phyloP scores from a whole-genome alignment of 106 monocot genomes.

The Ottelia alismoides region DNA sequence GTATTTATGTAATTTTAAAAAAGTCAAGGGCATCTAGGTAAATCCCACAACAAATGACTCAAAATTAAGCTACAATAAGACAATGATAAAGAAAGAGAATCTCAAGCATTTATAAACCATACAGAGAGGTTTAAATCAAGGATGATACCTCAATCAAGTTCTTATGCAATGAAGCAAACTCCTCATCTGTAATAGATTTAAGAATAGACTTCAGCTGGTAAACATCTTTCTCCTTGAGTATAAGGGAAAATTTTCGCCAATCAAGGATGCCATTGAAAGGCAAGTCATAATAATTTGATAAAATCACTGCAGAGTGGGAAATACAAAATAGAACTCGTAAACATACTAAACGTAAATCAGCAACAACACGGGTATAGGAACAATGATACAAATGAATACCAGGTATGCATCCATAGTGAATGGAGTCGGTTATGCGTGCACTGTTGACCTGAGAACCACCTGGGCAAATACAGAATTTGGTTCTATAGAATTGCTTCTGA shows the following conservation, averaged over 20 bases:
- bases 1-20: too few relatives aligned
- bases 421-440: slow-evolving; percentile 86
- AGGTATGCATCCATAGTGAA: slow-evolving; percentile 93
- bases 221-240: slow-evolving; percentile 86
- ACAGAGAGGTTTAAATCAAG: too few relatives aligned
- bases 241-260: slow-evolving; percentile 69
- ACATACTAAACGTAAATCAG: too few relatives aligned
- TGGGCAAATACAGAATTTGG: slow-evolving; percentile 95
- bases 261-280: slow-evolving; percentile 88
- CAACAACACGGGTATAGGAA: too few relatives aligned
- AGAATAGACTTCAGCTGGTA: slow-evolving; percentile 77
- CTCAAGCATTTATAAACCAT: too few relatives aligned
- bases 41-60: too few relatives aligned
- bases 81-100: too few relatives aligned
- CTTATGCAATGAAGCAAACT: slow-evolving; percentile 53
- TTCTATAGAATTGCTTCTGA: slow-evolving; percentile 77
- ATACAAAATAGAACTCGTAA: background rate
- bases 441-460: slow-evolving; percentile 99
- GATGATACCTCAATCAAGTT: slow-evolving; percentile 79
- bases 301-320: slow-evolving; percentile 89
- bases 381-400: slow-evolving; percentile 35
- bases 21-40: too few relatives aligned
- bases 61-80: too few relatives aligned
- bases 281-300: slow-evolving; percentile 88
- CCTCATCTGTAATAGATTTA: slow-evolving; percentile 53